Percentiles rank a stretch among this genome's conserved stretches.
phyloP scores from a whole-genome alignment of 2,329 filamentous ascomycete species.

The Neopestalotiopsis rosae region DNA sequence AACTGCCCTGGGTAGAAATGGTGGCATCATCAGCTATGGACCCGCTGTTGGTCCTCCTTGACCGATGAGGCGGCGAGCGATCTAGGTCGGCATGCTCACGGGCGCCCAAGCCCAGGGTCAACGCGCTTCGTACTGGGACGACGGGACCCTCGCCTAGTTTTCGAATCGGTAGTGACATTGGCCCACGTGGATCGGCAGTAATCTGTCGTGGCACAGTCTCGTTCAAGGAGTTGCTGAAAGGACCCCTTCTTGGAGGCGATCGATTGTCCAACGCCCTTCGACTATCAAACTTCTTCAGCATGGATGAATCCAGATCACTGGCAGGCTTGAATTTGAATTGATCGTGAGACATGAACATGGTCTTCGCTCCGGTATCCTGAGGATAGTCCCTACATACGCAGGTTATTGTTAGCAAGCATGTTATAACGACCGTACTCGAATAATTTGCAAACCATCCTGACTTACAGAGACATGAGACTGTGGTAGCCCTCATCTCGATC shows the following conservation, averaged over 20 bases:
- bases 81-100: conserved; percentile 53
- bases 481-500: conserved; percentile 40
- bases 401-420: not conserved
- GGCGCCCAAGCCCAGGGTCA: conserved; percentile 49
- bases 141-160: conserved; percentile 47
- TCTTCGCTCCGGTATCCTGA: conserved; percentile 44
- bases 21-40: conserved; percentile 50
- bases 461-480: conserved; percentile 36
- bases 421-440: not conserved
- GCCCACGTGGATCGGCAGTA: conserved; percentile 43
- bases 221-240: conserved; percentile 47
- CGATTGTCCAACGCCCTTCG: conserved; percentile 49
- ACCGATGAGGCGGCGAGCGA: conserved; percentile 50
- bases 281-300: conserved; percentile 62
- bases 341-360: conserved; percentile 57
- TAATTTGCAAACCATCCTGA: conserved; percentile 15
- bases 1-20: conserved; percentile 48
- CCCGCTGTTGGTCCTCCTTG: conserved; percentile 55
- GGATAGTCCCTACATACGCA: conserved; percentile 37
- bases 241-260: conserved; percentile 49
- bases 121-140: conserved; percentile 49
- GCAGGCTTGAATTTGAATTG: conserved; percentile 51
- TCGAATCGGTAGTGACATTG: conserved; percentile 53
- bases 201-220: conserved; percentile 43
- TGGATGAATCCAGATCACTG: conserved; percentile 51